A percentile compares a stretch with the other conserved stretches of the same genome.
These are phyloP conservation scores for Curvularia eragrostidis DNA, from an alignment of 2,329 filamentous ascomycete species.

Conservation along the genomic window DNA sequence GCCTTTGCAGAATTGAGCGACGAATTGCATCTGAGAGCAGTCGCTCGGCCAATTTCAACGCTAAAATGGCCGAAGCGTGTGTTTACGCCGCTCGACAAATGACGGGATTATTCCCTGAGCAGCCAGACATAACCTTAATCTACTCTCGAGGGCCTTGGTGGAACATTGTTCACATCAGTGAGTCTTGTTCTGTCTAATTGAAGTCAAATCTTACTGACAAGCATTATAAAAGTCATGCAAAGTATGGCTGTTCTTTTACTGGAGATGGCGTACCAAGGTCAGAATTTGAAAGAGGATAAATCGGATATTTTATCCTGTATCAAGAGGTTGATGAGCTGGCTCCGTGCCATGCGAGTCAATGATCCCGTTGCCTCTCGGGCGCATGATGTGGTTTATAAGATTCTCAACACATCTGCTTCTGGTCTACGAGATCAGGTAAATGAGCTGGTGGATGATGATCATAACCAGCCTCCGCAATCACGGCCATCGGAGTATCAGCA, in stretches of 20 bases:
- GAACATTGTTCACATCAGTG: constrained; percentile 48
- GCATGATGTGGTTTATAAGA: constrained; percentile 27
- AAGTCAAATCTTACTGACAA: background rate
- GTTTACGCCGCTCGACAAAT: constrained; percentile 45
- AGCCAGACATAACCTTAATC: constrained; percentile 32
- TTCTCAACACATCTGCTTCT: constrained; percentile 24
- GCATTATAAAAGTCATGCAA: constrained; percentile 42
- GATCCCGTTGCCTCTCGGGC: constrained; percentile 44
- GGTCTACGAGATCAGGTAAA: constrained; percentile 20
- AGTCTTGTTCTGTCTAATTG: background rate
- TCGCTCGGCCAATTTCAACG: constrained; percentile 43
- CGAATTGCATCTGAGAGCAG: constrained; percentile 39
- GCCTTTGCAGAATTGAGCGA: constrained; percentile 47
- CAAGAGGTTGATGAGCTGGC: constrained; percentile 45
- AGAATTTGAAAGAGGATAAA: constrained; percentile 36
- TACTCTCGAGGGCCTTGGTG: constrained; percentile 51
- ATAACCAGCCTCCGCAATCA: background rate
- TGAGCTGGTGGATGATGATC: constrained; percentile 19
- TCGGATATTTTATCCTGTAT: constrained; percentile 37
- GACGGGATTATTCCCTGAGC: constrained; percentile 42
- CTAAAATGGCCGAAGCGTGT: constrained; percentile 40
- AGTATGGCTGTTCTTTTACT: constrained; percentile 47
- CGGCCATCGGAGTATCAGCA: background rate
- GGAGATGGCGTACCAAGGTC: constrained; percentile 43
- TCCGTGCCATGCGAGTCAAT: constrained; percentile 39